Conservation (phyloP, 495 filamentous ascomycete genomes). For the Penicillium bialowiezense region DNA sequence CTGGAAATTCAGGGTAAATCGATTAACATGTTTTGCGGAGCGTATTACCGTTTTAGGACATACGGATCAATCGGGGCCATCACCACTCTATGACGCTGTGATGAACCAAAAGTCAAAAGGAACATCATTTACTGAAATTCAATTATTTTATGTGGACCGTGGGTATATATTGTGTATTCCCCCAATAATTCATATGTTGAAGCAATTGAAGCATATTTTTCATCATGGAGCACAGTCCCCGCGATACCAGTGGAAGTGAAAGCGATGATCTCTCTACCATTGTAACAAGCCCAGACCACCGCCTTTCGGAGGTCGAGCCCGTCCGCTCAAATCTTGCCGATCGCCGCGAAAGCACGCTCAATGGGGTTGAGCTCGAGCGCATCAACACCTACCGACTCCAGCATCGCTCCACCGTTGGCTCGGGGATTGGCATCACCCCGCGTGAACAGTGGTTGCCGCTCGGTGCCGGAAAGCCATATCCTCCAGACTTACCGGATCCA, state of each 20-base stretch:
- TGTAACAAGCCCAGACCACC: background rate
- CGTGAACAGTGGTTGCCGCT: conserved; percentile 32
- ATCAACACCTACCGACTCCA: conserved; percentile 34
- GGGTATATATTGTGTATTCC: no score
- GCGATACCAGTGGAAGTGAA: background rate
- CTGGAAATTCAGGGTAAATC: no score
- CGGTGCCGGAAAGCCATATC: conserved; percentile 43
- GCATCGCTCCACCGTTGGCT: conserved; percentile 34
- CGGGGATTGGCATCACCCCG: conserved; percentile 16
- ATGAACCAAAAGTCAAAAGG: background rate
- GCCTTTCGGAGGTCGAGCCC: background rate
- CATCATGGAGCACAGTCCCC: conserved; percentile 7
- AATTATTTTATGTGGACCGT: no score
- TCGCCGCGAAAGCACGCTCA: conserved; percentile 22
- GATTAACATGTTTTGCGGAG: background rate
- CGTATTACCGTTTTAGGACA: background rate
- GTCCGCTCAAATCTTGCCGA: conserved; percentile 10
- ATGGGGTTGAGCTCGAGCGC: conserved; percentile 30
- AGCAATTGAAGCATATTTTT: background rate
- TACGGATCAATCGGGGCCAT: conserved; percentile 11
- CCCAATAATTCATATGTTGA: no score
- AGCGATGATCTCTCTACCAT: conserved; percentile 10
- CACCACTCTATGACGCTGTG: conserved; percentile 12
- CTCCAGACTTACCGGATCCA: conserved; percentile 40
- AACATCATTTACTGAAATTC: no score